Conservation (phyloP, 179 eudicot species). For the Pouteria campechiana region DNA sequence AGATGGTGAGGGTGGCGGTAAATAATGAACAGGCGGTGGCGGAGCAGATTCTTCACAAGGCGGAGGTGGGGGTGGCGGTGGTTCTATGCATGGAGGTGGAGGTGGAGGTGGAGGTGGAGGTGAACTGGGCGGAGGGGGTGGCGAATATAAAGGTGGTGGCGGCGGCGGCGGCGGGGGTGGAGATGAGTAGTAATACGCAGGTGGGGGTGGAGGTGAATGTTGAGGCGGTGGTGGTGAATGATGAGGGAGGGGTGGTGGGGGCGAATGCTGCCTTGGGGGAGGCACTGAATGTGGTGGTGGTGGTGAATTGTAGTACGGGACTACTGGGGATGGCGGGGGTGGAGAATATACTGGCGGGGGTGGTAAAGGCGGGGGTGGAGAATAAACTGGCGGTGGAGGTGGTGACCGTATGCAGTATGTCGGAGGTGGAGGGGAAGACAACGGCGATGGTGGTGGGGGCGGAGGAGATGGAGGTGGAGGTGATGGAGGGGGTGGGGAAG, state of each 20-base stretch:
- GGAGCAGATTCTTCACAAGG: no score
- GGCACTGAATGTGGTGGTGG: slow-evolving; percentile 22
- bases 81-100: not conserved
- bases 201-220: slow-evolving; percentile 16
- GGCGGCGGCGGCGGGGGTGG: not conserved
- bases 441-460: slow-evolving; percentile 10
- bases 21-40: slow-evolving; percentile 10
- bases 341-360: slow-evolving; percentile 15
- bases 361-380: slow-evolving; percentile 16
- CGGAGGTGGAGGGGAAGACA: slow-evolving; percentile 11
- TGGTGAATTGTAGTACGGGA: slow-evolving; percentile 11
- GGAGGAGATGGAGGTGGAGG: slow-evolving; percentile 19
- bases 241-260: slow-evolving; percentile 14
- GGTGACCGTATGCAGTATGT: slow-evolving; percentile 9
- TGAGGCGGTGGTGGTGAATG: slow-evolving; percentile 24
- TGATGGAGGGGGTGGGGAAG: slow-evolving; percentile 11
- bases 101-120: slow-evolving; percentile 11
- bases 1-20: no score
- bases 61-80: slow-evolving; percentile 10
- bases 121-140: slow-evolving; percentile 4
- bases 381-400: slow-evolving; percentile 19
- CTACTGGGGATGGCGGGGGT: slow-evolving; percentile 16
- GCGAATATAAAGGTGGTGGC: slow-evolving; percentile 4
- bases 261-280: slow-evolving; percentile 6
- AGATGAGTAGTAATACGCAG: slow-evolving; percentile 7